Evolutionary conservation across 352 stramenopile genomes (phyloP), one percentile per base, ranked within the genome.

Genomic region (Globisporangium megalacanthum): DNA sequence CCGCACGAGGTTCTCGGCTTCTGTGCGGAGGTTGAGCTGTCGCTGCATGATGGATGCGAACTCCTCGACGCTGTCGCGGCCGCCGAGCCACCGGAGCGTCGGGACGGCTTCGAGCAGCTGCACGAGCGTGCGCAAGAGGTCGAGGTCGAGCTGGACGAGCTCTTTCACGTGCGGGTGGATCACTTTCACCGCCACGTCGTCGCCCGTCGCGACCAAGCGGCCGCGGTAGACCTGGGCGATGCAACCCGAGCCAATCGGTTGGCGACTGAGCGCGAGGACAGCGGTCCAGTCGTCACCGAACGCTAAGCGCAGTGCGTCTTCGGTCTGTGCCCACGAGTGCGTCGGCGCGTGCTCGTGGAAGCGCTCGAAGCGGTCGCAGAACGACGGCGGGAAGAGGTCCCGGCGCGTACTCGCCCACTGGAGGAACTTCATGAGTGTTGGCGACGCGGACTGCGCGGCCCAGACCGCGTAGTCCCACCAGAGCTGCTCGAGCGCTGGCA

Each of bases 221-320:
- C 84, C 94, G 53, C 75, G 70, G 76, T 98, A 97, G 3, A 99
- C 96, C 69, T 98, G 94, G 1, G 96, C 96, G 42, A 97, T 97
- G 64, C 91, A 97, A 14, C 96, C 96, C 20, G 92, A 98, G 10
- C 94, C 96, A 58, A 94, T 90, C 6, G 83, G 81, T 0, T 75
- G 20, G 5, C 35, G 52, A 15, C 88, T 72, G 2, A 96, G 50
- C n/a, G 81, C 72, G 42, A 96, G 11, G 6, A 70, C 20, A 0
- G 71, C 60, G 33, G 49, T 36, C 83, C 95, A 98, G 53, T 96
- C 65, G 17, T 73, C 64, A 8, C 94, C 92, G 66, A 97, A 97
- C 6, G 93, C 83, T 62, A 88, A 75, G 6, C 44, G 60, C 48
- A 98, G 66, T 1, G 80, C 74, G 15, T 87, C 62, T 52, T 94